Evolutionary conservation across 176 grass and related monocot genomes (phyloP), one percentile per base, ranked within the genome.

Genomic region (Puccinellia tenuiflora): DNA sequence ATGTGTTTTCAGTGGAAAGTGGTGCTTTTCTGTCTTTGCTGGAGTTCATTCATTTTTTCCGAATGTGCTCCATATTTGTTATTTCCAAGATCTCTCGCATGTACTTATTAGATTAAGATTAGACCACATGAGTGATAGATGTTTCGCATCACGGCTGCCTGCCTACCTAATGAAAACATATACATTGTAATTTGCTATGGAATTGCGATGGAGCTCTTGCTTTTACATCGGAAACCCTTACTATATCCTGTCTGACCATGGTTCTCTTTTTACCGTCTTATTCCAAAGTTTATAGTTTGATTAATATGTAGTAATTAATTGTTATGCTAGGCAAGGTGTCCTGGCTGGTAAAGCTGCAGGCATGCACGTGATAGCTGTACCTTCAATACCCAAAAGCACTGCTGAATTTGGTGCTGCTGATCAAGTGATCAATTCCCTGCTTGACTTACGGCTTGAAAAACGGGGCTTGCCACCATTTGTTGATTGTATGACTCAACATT

Each of bases 291-390:
- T 71, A 33, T 43, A 52, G 24, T 52, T 47, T 68, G 73, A 34
- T 63, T 45, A 26, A 78, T 65, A 35, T 18, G 31, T 88, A 63
- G 75, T 60, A 80, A 75, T 61, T 83, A 54, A 68, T 86, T 40
- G 13, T 59, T 84, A 54, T 86, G 38, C 45, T 78, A 94, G 92
- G 75, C 85, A 87, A 83, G 96, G 96, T 66, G 79, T 95, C 68
- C 78, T 60, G 64, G 91, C 91, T 85, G 91, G 91, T 56, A 98
- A 98, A 78, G 89, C 91, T 73, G 96, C 92, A 75, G 96, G 89
- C 82, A 98, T 95, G 96, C 46, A 85, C 80, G 92, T 95, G 81
- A 85, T 93, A 80, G 92, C 89, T 88, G 92, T 98, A 68, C 92
- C 96, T 54, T 98, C 92, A 84, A 34, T 95, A 48, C 96, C 89